Evolutionary conservation across 2,329 filamentous ascomycete genomes (phyloP), one percentile per base, ranked within the genome.

Genomic region (Claviceps sorghi): DNA sequence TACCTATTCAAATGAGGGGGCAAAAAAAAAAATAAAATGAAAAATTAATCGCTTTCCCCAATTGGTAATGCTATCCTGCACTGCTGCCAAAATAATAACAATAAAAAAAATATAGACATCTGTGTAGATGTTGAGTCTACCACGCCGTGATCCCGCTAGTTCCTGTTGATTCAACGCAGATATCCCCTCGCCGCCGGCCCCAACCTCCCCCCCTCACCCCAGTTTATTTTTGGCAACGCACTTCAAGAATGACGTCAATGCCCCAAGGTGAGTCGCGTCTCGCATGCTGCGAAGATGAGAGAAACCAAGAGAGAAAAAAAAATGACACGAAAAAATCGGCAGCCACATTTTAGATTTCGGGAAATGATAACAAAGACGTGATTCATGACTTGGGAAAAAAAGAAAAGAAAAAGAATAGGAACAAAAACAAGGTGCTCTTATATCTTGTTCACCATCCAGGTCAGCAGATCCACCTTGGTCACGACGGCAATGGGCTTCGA

Each of bases 401-500:
- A n/a, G 8, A 43, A 4, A 45, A 52, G 4, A 43, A 43, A 11
- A 38, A 46, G 5, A 34, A 6, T 22, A 30, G 1, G 1, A 34
- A 19, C 26, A 17, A 1, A 44, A 8, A 30, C 22, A 47, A 43
- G 49, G 7, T 4, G 2, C 19, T 4, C 21, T 45, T 38, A 55
- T 63, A 67, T 69, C 67, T 77, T 76, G 57, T 83, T 88, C 40
- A 97, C 82, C 79, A 98, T 82, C 84, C 88, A 98, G 43, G 84
- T 89, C 62, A 98, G 70, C 61, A 98, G 69, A 70, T 98, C 93
- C 5, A 98, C 93, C 78, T 98, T 98, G 34, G 93, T 97, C 8
- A 94, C 90, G 9, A 98, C 82, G 8, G 88, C 93, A 49, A 93
- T 75, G 1, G 94, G 89, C 74, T 88, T 94, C 46, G 78, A 77